Percentiles rank a stretch among this genome's conserved stretches.
Conservation (phyloP, 148 eudicot genomes). For the Gaultheria prostrata region DNA sequence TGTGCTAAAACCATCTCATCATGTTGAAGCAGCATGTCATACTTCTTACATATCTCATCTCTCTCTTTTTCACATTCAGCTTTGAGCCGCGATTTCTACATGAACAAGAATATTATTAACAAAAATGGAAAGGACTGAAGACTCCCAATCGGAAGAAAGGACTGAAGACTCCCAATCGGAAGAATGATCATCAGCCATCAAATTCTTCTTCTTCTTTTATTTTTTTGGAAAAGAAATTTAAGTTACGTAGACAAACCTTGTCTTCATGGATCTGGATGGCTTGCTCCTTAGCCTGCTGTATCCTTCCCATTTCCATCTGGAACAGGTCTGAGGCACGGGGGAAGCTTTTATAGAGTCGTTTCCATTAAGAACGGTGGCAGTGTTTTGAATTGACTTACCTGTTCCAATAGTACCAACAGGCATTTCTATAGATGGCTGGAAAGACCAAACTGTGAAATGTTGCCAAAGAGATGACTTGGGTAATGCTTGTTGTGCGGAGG, state of each 20-base stretch:
- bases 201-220: not conserved
- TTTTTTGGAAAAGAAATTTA: not conserved
- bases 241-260: slow-evolving; percentile 29
- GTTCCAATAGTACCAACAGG: slow-evolving; percentile 12
- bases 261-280: slow-evolving; percentile 35
- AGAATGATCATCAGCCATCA: not conserved
- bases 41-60: slow-evolving; percentile 43
- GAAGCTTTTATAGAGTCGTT: slow-evolving; percentile 14
- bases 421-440: not conserved
- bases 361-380: not conserved
- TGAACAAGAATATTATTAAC: slow-evolving; percentile 5
- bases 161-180: too few relatives aligned
- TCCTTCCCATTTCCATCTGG: slow-evolving; percentile 35
- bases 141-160: not conserved
- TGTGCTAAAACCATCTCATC: slow-evolving; percentile 32
- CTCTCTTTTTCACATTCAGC: slow-evolving; percentile 46
- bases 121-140: not conserved
- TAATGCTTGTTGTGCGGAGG: not conserved
- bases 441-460: slow-evolving; percentile 4
- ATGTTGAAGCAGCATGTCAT: slow-evolving; percentile 30
- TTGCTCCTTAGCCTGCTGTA: slow-evolving; percentile 28
- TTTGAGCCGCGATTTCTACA: slow-evolving; percentile 37
- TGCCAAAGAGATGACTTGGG: not conserved
- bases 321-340: slow-evolving; percentile 26
- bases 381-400: not conserved